Evolutionary conservation across 1,139 yeast species (phyloP).

Genomic region (Pneumocystis murina): DNA sequence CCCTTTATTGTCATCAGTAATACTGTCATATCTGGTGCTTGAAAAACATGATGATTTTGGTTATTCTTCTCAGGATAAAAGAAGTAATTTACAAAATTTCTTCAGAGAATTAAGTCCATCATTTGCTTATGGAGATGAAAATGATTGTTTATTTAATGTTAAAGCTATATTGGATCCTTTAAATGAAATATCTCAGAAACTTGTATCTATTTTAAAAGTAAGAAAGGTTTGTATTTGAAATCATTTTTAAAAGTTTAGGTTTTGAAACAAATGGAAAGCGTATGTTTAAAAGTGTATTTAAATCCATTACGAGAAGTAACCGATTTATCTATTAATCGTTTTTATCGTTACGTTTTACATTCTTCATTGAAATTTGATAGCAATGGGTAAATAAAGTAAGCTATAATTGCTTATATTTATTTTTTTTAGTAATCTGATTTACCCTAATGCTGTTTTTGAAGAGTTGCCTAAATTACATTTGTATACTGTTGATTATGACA

Average conservation of each 20-base stretch:
- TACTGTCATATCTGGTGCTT: neutral
- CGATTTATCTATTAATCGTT: conserved; percentile 39
- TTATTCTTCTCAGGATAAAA: neutral
- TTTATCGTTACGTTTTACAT: conserved; percentile 39
- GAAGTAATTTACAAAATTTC: neutral
- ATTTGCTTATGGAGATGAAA: conserved; percentile 16
- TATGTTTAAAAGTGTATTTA: conserved; percentile 37
- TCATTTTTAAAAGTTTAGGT: conserved; percentile 15
- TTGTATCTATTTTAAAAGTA: conserved; percentile 35
- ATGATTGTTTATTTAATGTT: conserved; percentile 29
- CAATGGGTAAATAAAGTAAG: conserved; percentile 22
- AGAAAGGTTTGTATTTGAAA: neutral
- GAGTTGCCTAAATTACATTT: conserved; percentile 36
- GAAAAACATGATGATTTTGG: neutral
- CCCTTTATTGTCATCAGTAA: neutral
- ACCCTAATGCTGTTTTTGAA: conserved; percentile 23
- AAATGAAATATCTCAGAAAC: conserved; percentile 50
- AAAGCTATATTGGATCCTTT: conserved; percentile 57
- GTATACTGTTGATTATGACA: conserved; percentile 45
- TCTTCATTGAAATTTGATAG: conserved; percentile 30
- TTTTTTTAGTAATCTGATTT: conserved; percentile 12
- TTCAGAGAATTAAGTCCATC: conserved; percentile 9
- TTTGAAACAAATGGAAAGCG: conserved; percentile 27
- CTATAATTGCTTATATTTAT: neutral
- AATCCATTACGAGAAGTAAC: conserved; percentile 39